phyloP scores from a whole-genome alignment of 1,139 yeast species.

The Lodderomyces pseudojiufengensis region DNA sequence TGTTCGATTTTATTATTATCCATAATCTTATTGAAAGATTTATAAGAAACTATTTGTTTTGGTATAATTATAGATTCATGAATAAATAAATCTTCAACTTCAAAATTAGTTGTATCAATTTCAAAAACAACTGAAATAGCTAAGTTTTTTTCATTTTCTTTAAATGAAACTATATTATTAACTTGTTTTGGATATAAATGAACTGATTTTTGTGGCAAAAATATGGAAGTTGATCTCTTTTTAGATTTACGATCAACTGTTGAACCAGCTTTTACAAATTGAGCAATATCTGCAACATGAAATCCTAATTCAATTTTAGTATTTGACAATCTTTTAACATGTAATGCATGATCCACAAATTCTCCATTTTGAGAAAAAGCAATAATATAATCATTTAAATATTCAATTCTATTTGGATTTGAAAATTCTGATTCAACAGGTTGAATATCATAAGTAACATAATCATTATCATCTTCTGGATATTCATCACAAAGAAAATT shows the following conservation, averaged over 20 bases:
- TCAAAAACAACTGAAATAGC: slow-evolving; percentile 81
- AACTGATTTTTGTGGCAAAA: slow-evolving; percentile 74
- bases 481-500: slow-evolving; percentile 89
- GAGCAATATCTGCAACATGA: slow-evolving; percentile 78
- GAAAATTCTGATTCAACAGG: slow-evolving; percentile 32
- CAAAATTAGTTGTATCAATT: slow-evolving; percentile 69
- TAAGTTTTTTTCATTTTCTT: slow-evolving; percentile 56
- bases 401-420: slow-evolving; percentile 49
- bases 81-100: slow-evolving; percentile 72
- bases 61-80: slow-evolving; percentile 73
- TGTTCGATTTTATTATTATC: slow-evolving; percentile 26
- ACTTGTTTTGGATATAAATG: slow-evolving; percentile 69
- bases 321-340: slow-evolving; percentile 57
- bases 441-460: slow-evolving; percentile 32
- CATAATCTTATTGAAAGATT: slow-evolving; percentile 50
- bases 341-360: slow-evolving; percentile 75
- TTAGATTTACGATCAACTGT: slow-evolving; percentile 84
- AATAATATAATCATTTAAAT: slow-evolving; percentile 58
- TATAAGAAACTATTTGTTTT: slow-evolving; percentile 49
- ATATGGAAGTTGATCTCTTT: slow-evolving; percentile 86
- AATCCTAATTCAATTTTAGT: slow-evolving; percentile 70
- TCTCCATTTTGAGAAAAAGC: slow-evolving; percentile 62
- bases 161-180: slow-evolving; percentile 59
- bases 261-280: slow-evolving; percentile 67
- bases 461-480: slow-evolving; percentile 35